Evolutionary conservation across 768 basidiomycete genomes (phyloP).

Genomic region (Naganishia antarctica): DNA sequence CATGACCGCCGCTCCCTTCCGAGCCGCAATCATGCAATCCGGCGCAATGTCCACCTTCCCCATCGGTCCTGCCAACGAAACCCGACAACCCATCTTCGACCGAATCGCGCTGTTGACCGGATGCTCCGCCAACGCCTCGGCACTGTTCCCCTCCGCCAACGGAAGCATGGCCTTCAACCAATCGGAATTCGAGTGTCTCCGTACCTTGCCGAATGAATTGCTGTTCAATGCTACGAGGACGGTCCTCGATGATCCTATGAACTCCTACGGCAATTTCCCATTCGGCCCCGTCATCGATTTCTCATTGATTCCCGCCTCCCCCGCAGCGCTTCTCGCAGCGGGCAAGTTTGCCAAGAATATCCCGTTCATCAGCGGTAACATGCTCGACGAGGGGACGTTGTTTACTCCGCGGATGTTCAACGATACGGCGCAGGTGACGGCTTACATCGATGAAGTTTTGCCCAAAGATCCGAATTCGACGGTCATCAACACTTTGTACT

Average conservation of each 20-base stretch:
- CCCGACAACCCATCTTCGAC: conserved; percentile 40
- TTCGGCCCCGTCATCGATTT: conserved; percentile 43
- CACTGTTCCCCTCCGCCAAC: conserved; percentile 20
- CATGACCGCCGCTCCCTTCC: conserved; percentile 10
- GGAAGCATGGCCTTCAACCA: conserved; percentile 17
- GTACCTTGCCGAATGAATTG: conserved; percentile 30
- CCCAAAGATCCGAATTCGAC: conserved; percentile 30
- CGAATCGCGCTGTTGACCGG: conserved; percentile 31
- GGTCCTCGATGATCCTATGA: background rate
- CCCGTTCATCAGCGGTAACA: conserved; percentile 46
- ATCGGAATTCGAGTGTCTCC: conserved; percentile 37
- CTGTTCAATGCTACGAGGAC: conserved; percentile 37
- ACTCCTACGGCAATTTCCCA: conserved; percentile 21
- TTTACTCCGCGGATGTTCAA: conserved; percentile 35
- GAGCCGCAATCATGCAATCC: conserved; percentile 36
- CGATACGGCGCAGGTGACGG: conserved; percentile 19
- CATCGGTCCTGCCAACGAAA: conserved; percentile 30
- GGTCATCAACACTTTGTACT: conserved; percentile 29
- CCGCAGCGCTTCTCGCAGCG: conserved; percentile 34
- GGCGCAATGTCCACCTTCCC: conserved; percentile 35
- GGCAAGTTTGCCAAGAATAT: conserved; percentile 38
- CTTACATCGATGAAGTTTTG: conserved; percentile 31
- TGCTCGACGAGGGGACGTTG: conserved; percentile 44
- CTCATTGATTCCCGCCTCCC: conserved; percentile 40
- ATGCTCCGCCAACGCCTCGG: conserved; percentile 31